These are phyloP conservation scores for Raphidocelis subcapitata DNA, from an alignment of 139 green algal genomes.

Conservation along the genomic window DNA sequence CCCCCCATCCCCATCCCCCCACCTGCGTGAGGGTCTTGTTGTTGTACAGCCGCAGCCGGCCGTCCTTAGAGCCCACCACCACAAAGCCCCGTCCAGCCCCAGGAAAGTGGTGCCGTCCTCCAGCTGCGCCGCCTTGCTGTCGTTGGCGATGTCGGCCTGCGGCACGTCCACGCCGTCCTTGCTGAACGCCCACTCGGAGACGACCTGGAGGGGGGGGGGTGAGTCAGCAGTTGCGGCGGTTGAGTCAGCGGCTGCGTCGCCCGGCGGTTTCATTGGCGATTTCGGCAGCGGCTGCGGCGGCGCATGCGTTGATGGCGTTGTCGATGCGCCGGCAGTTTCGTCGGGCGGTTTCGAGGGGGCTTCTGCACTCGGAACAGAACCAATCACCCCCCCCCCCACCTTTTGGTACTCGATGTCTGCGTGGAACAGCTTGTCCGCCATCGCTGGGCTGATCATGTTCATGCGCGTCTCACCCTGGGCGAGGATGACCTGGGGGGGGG, in stretches of 20 bases:
- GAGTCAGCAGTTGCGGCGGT: not conserved
- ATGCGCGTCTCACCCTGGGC: conserved; percentile 79
- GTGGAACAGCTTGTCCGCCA: conserved; percentile 57
- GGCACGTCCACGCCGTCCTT: conserved; percentile 85
- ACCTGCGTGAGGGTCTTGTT: conserved; percentile 68
- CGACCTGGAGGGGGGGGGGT: conserved; percentile 52
- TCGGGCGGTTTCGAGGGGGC: too few species aligned
- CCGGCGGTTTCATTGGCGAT: too few species aligned
- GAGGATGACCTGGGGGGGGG: too few species aligned
- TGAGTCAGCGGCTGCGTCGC: too few species aligned
- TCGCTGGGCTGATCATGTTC: conserved; percentile 82
- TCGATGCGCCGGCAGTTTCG: too few species aligned
- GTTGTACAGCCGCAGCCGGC: conserved; percentile 89
- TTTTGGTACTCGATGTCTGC: conserved; percentile 56
- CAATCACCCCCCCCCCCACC: too few species aligned
- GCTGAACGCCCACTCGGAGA: conserved; percentile 84
- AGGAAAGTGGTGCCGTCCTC: conserved; percentile 84
- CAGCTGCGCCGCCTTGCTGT: conserved; percentile 74
- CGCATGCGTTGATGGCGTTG: too few species aligned
- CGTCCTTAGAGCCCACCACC: conserved; percentile 84
- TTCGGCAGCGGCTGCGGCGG: too few species aligned
- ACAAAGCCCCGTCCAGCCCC: conserved; percentile 71
- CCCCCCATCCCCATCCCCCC: not conserved
- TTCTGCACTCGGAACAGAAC: too few species aligned
- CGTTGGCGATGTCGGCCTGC: conserved; percentile 65